phyloP scores from a whole-genome alignment of 495 filamentous ascomycete species.

The Hypoxylon perforatum region DNA sequence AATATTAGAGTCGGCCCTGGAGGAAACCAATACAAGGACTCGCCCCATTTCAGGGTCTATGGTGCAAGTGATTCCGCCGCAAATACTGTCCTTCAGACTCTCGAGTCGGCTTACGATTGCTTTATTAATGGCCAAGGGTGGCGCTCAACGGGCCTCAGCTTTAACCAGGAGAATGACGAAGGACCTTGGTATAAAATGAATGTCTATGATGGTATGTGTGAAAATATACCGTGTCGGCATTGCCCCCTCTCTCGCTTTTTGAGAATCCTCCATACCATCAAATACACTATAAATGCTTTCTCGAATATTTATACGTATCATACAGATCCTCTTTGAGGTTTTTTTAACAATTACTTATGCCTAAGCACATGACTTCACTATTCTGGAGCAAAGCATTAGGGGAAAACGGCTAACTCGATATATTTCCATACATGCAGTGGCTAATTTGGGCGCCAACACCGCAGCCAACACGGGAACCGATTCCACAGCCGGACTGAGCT shows the following conservation, averaged over 20 bases:
- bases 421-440: too few relatives aligned
- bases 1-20: conserved; percentile 54
- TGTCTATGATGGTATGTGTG: conserved; percentile 45
- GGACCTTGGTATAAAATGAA: conserved; percentile 59
- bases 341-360: too few relatives aligned
- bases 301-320: too few relatives aligned
- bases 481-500: conserved; percentile 46
- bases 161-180: conserved; percentile 47
- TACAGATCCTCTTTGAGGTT: too few relatives aligned
- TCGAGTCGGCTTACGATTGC: conserved; percentile 58
- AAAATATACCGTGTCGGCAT: too few relatives aligned
- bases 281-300: too few relatives aligned
- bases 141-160: conserved; percentile 55
- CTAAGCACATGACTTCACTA: too few relatives aligned
- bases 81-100: conserved; percentile 44
- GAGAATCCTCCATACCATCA: too few relatives aligned
- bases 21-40: conserved; percentile 52
- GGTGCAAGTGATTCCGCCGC: conserved; percentile 44
- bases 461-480: conserved; percentile 55
- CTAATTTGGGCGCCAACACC: conserved; percentile 46
- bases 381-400: too few relatives aligned
- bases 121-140: conserved; percentile 55
- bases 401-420: too few relatives aligned
- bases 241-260: too few relatives aligned
- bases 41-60: conserved; percentile 59